A percentile compares a stretch with the other conserved stretches of the same genome.
phyloP scores from a whole-genome alignment of 176 grass and related monocot species.

The Panicum miliaceum region DNA sequence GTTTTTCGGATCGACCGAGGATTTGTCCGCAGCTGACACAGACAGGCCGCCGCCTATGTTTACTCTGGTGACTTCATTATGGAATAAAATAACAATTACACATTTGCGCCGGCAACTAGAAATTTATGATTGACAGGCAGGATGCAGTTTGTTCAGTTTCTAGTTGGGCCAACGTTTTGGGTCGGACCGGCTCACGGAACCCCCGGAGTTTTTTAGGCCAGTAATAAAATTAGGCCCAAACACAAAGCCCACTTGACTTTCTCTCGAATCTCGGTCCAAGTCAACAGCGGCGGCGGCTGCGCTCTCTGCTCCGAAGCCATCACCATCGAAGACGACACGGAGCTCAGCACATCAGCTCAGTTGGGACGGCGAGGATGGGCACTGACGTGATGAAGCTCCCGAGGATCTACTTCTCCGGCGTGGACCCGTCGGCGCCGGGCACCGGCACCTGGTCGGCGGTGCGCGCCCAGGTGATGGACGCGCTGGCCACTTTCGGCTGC shows the following conservation, averaged over 20 bases:
- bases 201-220: not conserved
- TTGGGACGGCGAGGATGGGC: not conserved
- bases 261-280: not conserved
- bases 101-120: not conserved
- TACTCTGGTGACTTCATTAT: not conserved
- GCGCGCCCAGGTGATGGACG: conserved; percentile 48
- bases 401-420: conserved; percentile 38
- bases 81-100: not conserved
- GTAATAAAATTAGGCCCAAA: not conserved
- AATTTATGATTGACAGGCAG: not conserved
- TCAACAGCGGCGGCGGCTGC: not conserved
- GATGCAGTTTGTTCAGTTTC: not conserved
- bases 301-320: not conserved
- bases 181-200: no score
- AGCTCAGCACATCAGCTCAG: not conserved
- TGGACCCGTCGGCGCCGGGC: conserved; percentile 10
- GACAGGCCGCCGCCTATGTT: not conserved
- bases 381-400: conserved; percentile 9
- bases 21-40: not conserved
- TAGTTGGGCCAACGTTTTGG: not conserved
- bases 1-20: not conserved
- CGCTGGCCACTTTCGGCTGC: conserved; percentile 53
- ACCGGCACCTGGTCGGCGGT: not conserved
- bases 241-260: not conserved
- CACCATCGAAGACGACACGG: not conserved